These are phyloP conservation scores for Singerocomus inundabilis DNA, from an alignment of 1,284 basidiomycete genomes.

Conservation along the genomic window DNA sequence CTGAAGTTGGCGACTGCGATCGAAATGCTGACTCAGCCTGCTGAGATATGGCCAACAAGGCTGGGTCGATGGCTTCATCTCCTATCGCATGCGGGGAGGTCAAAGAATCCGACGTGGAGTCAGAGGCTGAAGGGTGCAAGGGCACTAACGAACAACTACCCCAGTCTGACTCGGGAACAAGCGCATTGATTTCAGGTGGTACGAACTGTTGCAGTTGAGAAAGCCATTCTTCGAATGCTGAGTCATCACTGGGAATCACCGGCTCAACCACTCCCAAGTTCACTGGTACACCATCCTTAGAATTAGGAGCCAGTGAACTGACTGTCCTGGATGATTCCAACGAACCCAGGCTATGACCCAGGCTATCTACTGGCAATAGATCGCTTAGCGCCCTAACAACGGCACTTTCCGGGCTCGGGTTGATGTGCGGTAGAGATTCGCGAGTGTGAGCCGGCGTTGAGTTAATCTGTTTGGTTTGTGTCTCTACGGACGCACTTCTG, in stretches of 20 bases:
- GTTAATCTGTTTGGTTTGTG: constrained; percentile 1
- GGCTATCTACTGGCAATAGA: not conserved
- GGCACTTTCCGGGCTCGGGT: not conserved
- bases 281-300: constrained; percentile 7
- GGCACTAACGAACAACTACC: not conserved
- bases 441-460: not conserved
- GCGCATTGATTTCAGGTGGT: constrained; percentile 11
- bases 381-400: not conserved
- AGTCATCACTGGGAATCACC: constrained; percentile 32
- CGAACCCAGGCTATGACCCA: constrained; percentile 1
- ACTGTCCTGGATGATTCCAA: not conserved
- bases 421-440: not conserved
- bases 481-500: constrained; percentile 19
- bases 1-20: not conserved
- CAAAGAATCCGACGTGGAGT: not conserved
- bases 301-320: not conserved
- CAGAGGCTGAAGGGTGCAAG: constrained; percentile 1
- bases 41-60: constrained; percentile 32
- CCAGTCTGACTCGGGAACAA: constrained; percentile 16
- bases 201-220: constrained; percentile 45
- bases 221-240: constrained; percentile 52
- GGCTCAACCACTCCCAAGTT: constrained; percentile 7
- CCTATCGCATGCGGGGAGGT: not conserved
- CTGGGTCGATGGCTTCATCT: constrained; percentile 38
- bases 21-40: constrained; percentile 1